These are phyloP conservation scores for Pleurotus djamor DNA, from an alignment of 768 basidiomycete genomes.

Conservation along the genomic window DNA sequence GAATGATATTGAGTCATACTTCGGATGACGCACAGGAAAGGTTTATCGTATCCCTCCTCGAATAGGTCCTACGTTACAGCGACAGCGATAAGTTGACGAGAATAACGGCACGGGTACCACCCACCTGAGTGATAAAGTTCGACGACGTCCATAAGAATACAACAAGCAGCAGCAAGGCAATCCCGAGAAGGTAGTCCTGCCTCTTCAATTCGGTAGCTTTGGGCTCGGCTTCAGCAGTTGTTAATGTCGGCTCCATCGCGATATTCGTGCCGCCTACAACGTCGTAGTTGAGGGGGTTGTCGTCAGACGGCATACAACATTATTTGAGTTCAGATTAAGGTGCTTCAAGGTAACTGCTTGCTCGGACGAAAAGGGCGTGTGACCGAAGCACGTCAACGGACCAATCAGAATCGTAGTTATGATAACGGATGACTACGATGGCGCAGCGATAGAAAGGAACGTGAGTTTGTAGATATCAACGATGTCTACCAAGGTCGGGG, in stretches of 20 bases:
- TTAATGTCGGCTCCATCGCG: not conserved
- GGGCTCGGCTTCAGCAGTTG: not conserved
- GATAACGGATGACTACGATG: too few species aligned
- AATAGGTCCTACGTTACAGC: slow-evolving; percentile 42
- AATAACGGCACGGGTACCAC: slow-evolving; percentile 2
- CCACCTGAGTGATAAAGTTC: slow-evolving; percentile 84
- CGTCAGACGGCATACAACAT: not conserved
- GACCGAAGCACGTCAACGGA: not conserved
- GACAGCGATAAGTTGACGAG: not conserved
- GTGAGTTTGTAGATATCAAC: not conserved
- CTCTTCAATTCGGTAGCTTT: slow-evolving; percentile 16
- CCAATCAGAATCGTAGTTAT: not conserved
- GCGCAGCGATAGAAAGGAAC: too few species aligned
- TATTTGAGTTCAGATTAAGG: not conserved
- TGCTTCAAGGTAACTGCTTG: not conserved
- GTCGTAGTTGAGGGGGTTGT: not conserved
- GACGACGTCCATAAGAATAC: slow-evolving; percentile 87
- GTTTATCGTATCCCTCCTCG: slow-evolving; percentile 76
- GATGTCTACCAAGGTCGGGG: not conserved
- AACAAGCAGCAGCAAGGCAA: slow-evolving; percentile 68
- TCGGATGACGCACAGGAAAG: slow-evolving; percentile 59
- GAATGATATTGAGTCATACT: too few species aligned
- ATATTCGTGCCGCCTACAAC: not conserved
- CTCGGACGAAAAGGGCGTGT: not conserved
- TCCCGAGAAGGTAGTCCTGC: slow-evolving; percentile 50